Percentiles rank a stretch among this genome's conserved stretches.
phyloP scores from a whole-genome alignment of 1,284 basidiomycete genomes.

The Pyrrhoderma lamaoense region DNA sequence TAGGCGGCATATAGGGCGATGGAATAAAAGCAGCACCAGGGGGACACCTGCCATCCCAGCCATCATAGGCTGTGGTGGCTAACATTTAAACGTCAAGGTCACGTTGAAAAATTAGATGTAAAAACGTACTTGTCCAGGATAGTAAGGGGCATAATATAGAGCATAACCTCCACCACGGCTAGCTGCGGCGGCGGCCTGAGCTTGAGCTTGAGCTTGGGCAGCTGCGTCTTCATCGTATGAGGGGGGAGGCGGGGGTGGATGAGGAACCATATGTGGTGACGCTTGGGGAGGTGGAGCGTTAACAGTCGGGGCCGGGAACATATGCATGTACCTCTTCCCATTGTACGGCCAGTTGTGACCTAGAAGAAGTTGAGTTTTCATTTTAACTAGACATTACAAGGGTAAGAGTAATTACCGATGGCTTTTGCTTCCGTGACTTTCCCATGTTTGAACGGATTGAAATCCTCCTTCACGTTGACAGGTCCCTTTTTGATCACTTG shows the following conservation, averaged over 20 bases:
- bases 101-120: conserved; percentile 4
- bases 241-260: conserved; percentile 59
- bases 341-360: conserved; percentile 81
- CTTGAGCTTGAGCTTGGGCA: conserved; percentile 40
- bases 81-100: conserved; percentile 13
- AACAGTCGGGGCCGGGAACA: conserved; percentile 58
- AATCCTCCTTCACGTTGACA: conserved; percentile 86
- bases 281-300: conserved; percentile 43
- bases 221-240: conserved; percentile 68
- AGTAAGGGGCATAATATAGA: conserved; percentile 69
- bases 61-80: conserved; percentile 58
- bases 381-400: conserved; percentile 10
- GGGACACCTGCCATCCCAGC: conserved; percentile 71
- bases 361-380: too few relatives aligned
- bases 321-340: conserved; percentile 76
- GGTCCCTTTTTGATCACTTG: conserved; percentile 67
- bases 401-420: too few relatives aligned
- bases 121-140: conserved; percentile 52
- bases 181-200: conserved; percentile 32
- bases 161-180: conserved; percentile 40
- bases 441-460: conserved; percentile 87
- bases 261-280: conserved; percentile 59
- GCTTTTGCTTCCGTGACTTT: conserved; percentile 68
- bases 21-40: conserved; percentile 69
- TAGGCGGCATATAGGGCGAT: conserved; percentile 71